Conservation (phyloP, 371 early-diverging fungal species). For the Lichtheimia hyalospora region DNA sequence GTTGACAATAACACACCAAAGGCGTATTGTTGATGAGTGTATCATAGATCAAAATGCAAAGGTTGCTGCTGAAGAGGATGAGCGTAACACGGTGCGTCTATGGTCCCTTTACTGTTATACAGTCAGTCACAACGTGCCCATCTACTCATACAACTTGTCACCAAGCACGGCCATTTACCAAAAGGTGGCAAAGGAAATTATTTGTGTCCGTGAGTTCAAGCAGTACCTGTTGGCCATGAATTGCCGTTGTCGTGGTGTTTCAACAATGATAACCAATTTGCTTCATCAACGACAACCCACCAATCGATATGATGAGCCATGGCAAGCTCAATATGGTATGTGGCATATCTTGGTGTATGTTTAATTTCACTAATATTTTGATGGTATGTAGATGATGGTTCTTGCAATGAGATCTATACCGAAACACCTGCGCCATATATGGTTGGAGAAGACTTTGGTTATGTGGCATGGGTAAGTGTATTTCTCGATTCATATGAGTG, state of each 20-base stretch:
- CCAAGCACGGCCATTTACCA: slow-evolving; percentile 70
- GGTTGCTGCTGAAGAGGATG: slow-evolving; percentile 52
- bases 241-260: slow-evolving; percentile 66
- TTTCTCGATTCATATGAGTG: background rate
- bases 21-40: background rate
- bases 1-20: background rate
- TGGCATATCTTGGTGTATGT: background rate
- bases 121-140: slow-evolving; percentile 48
- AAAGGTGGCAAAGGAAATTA: slow-evolving; percentile 63
- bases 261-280: slow-evolving; percentile 71
- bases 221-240: slow-evolving; percentile 71
- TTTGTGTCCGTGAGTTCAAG: slow-evolving; percentile 73
- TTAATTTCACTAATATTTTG: background rate
- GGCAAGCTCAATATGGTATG: slow-evolving; percentile 76
- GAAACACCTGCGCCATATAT: slow-evolving; percentile 52
- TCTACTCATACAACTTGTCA: slow-evolving; percentile 69
- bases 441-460: slow-evolving; percentile 58
- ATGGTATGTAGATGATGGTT: slow-evolving; percentile 61
- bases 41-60: slow-evolving; percentile 42
- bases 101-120: slow-evolving; percentile 66
- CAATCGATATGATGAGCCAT: slow-evolving; percentile 63
- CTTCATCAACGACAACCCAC: slow-evolving; percentile 61
- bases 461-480: slow-evolving; percentile 53
- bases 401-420: slow-evolving; percentile 71
- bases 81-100: slow-evolving; percentile 58